Conservation (phyloP, 148 eudicot genomes). For the Amaranthus cruentus region DNA sequence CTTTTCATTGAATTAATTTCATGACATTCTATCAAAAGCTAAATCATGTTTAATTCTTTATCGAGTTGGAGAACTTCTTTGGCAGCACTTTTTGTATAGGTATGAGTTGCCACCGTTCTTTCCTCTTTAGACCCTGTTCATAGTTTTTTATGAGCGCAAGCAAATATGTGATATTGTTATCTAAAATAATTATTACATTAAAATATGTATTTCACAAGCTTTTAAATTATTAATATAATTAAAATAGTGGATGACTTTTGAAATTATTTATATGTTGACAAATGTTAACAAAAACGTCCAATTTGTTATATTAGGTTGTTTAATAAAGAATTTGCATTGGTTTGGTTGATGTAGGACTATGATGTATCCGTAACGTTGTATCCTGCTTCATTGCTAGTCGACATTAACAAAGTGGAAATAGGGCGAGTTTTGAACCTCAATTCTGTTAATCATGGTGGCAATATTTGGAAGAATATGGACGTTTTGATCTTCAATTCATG, state of each 20-base stretch:
- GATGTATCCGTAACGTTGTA: constrained; percentile 28
- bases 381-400: constrained; percentile 42
- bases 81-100: too few species aligned
- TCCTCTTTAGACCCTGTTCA: neutral
- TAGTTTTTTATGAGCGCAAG: neutral
- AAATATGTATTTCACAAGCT: too few species aligned
- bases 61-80: too few species aligned
- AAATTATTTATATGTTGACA: too few species aligned
- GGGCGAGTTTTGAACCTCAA: constrained; percentile 45
- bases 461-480: constrained; percentile 41
- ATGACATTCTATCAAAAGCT: neutral
- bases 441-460: constrained; percentile 34
- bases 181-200: too few species aligned
- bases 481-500: constrained; percentile 51
- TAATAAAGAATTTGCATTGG: neutral
- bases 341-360: constrained; percentile 31
- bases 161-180: too few species aligned
- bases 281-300: too few species aligned
- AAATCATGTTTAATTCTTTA: too few species aligned
- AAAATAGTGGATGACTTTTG: too few species aligned
- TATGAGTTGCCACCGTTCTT: neutral
- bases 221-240: too few species aligned
- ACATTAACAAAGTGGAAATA: constrained; percentile 29
- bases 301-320: too few species aligned
- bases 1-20: neutral